Evolutionary conservation across 2,329 filamentous ascomycete genomes (phyloP), one percentile per base, ranked within the genome.

Genomic region (Sporothrix humicola): DNA sequence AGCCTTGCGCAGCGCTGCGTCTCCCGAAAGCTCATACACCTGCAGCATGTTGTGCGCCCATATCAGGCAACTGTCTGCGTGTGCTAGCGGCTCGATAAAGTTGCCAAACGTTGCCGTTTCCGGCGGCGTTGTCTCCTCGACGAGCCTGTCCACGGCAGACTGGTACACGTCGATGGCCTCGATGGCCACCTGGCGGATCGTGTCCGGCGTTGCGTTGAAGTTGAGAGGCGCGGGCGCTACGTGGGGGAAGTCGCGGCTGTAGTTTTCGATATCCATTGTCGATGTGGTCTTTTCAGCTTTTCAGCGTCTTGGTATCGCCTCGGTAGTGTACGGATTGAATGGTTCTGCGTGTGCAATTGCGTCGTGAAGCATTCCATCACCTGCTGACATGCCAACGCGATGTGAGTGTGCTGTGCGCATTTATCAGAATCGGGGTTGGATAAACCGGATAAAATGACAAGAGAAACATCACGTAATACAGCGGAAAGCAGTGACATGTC

Each of bases 211-310:
- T 54, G 50, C 17, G 50, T 10, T 54, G 50, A 54, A 54, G 50
- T 54, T 54, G 50, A 54, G 50, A 54, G 50, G 50, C 50, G 50
- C 7, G 17, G 50, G 50, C 3, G 17, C 50, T 54, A n/a, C 50
- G 13, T 54, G 50, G 50, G 50, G 50, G 17, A 48, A 48, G 46
- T 48, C 46, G 46, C 46, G 46, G 50, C 50, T 54, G 50, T 54
- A 54, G 50, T 54, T 54, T 54, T 54, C 50, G 50, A 54, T 54
- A 54, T 54, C 15, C 50, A 54, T 54, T 54, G 50, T 54, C 17
- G 13, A 8, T n/a, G 17, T 54, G 50, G 46, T 17, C 46, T 48
- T 54, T 54, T 10, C 50, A 20, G 17, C 46, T 48, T 54, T 54
- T 10, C 50, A 20, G 17, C 17, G 50, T n/a, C 50, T 54, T 54